These are phyloP conservation scores for Noccaea bulbosa DNA, from an alignment of 345 rosid genomes.

Conservation along the genomic window DNA sequence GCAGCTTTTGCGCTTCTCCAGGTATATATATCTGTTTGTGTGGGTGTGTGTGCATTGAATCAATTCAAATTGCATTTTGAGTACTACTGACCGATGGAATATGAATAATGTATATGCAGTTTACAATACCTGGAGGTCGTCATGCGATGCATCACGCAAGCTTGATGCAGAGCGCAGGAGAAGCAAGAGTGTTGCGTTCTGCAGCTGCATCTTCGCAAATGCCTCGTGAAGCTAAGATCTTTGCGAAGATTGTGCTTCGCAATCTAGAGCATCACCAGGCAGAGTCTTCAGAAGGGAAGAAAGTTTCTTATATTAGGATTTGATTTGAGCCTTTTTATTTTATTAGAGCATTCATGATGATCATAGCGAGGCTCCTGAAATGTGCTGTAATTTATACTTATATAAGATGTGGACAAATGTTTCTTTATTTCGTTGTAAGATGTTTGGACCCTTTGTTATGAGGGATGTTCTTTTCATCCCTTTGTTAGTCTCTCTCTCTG, in stretches of 20 bases:
- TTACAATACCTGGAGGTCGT: constrained; percentile 84
- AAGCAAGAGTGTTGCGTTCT: constrained; percentile 77
- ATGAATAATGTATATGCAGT: constrained; percentile 49
- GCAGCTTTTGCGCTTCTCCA: constrained; percentile 92
- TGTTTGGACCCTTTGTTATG: no score
- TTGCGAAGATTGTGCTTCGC: constrained; percentile 77
- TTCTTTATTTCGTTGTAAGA: no score
- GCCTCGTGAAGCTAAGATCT: constrained; percentile 74
- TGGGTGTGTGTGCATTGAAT: background rate
- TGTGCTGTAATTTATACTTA: no score
- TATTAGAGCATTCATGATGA: no score
- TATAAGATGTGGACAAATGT: no score
- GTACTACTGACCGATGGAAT: constrained; percentile 9
- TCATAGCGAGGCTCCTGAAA: background rate
- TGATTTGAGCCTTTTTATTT: background rate
- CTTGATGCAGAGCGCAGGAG: constrained; percentile 81
- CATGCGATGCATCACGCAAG: constrained; percentile 85
- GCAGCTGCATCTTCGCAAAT: constrained; percentile 84
- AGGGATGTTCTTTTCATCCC: no score
- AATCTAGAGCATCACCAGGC: constrained; percentile 79
- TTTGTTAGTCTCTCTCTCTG: no score
- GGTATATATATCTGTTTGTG: constrained; percentile 43
- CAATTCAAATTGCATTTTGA: background rate
- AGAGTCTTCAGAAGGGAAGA: constrained; percentile 50
- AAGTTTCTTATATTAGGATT: constrained; percentile 28